Base-by-base conservation (phyloP, 1,284 basidiomycete genomes). In the Cryptococcus sp. region DNA sequence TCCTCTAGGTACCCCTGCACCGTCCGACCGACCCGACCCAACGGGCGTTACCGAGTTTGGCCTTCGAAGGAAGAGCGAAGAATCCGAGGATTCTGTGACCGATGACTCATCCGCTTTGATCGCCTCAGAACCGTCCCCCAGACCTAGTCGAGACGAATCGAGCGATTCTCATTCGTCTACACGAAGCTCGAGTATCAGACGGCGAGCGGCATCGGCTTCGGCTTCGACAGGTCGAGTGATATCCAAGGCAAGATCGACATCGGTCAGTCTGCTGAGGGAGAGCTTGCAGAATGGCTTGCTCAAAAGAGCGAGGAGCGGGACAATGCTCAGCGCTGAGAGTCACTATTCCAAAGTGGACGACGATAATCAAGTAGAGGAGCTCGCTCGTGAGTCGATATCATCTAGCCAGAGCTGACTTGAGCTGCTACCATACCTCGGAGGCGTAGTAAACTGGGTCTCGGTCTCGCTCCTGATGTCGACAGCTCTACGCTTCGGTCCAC, bases 301-400 rank as follows among this genome's bases (percentile, higher is more conserved):
- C 16, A 43, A 39, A 24, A 14, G 50, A 19, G 45, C 32, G 10
- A 40, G 46, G n/a, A 48, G 45, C 22, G 50, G 50, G 16, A 52
- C 50, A 19, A 3, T 52, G 26, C 6, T 48, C 18, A 48, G 46
- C 24, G 4, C 33, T 3, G 38, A 42, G 4, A 51, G 40, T 24
- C 16, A 16, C 14, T 51, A 51, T 25, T 43, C 39, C 5, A 36
- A 31, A 21, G 4, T 51, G 3, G 21, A 31, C 5, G 25, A 26
- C 5, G 32, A 31, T 25, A 22, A 40, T 21, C 5, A 11, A 6
- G 22, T 19, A 9, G 19, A 44, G 32, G 9, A 34, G 10, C 40
- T 26, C n/a, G 11, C 34, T 14, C 11, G 34, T 28, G 41, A 32
- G 23, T 18, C 26, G 7, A 43, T 10, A 26, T 11, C 5, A 23